These are phyloP conservation scores for Camillea tinctor DNA, from an alignment of 2,329 filamentous ascomycete species.

Conservation along the genomic window DNA sequence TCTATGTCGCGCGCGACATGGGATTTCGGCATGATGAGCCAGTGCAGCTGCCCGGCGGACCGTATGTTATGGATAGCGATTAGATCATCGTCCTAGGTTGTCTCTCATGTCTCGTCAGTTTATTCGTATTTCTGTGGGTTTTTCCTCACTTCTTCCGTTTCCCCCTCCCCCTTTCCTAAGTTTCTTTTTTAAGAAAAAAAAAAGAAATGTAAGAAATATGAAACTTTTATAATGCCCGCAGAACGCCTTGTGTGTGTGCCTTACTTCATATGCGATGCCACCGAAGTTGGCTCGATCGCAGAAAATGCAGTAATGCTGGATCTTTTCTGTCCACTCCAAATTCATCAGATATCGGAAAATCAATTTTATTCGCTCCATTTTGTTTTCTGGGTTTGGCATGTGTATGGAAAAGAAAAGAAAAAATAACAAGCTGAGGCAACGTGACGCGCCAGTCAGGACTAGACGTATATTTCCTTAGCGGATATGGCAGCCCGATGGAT, in stretches of 20 bases:
- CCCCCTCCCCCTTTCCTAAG: no score
- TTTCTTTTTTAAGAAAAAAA: no score
- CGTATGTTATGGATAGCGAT: neutral
- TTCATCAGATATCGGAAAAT: constrained; percentile 3
- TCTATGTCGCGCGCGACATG: constrained; percentile 9
- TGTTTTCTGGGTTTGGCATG: no score
- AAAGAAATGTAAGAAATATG: no score
- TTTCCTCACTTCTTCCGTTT: neutral
- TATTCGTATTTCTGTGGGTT: neutral
- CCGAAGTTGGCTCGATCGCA: constrained; percentile 8
- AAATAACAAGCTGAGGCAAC: no score
- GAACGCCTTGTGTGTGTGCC: neutral
- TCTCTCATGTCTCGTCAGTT: neutral
- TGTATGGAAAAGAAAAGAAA: no score
- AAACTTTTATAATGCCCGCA: no score
- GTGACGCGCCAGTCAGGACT: no score
- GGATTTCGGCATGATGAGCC: constrained; percentile 8
- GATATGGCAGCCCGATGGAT: no score
- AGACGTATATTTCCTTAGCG: no score
- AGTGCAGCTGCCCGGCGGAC: constrained; percentile 6
- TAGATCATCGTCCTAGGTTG: neutral
- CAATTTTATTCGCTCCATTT: neutral
- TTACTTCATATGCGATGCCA: constrained; percentile 8
- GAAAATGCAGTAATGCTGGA: constrained; percentile 5
- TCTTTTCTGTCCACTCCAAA: constrained; percentile 9